Conservation (phyloP, 2,329 filamentous ascomycete genomes). For the Sordariomycetes sp. region DNA sequence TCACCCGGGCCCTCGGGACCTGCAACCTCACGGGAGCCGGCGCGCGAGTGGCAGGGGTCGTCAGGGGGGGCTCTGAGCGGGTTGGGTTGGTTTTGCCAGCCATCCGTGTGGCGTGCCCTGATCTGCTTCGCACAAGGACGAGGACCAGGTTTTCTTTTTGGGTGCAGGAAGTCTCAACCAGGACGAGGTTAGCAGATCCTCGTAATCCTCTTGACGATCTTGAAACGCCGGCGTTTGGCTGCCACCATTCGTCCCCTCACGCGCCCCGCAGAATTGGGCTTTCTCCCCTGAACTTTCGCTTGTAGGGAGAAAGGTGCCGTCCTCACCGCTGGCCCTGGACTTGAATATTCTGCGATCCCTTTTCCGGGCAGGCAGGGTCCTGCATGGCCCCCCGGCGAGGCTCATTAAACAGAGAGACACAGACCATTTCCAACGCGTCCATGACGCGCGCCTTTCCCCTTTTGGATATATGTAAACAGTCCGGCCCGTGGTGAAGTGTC, state of each 20-base stretch:
- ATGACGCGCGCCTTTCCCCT: constrained; percentile 1
- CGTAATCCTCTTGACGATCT: too few species aligned
- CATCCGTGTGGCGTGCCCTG: too few species aligned
- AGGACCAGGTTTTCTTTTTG: too few species aligned
- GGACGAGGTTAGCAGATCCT: too few species aligned
- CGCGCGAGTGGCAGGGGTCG: neutral
- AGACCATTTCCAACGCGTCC: constrained; percentile 1
- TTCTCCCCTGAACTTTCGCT: too few species aligned
- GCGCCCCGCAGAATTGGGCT: too few species aligned
- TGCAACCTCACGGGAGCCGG: neutral
- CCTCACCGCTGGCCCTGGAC: neutral
- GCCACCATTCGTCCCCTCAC: too few species aligned
- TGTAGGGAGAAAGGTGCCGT: neutral
- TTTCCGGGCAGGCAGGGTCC: neutral
- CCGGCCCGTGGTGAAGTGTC: neutral
- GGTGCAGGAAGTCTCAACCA: too few species aligned
- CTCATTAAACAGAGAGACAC: neutral
- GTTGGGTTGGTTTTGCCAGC: too few species aligned
- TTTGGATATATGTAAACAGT: constrained; percentile 3
- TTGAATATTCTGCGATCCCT: neutral
- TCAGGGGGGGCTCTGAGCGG: too few species aligned
- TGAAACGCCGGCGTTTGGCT: too few species aligned
- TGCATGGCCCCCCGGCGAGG: neutral
- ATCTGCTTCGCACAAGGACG: too few species aligned
- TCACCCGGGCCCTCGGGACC: neutral